A percentile compares a stretch with the other conserved stretches of the same genome.
Evolutionary conservation across 345 rosid genomes (phyloP).

Genomic region (Raphanus sativus): DNA sequence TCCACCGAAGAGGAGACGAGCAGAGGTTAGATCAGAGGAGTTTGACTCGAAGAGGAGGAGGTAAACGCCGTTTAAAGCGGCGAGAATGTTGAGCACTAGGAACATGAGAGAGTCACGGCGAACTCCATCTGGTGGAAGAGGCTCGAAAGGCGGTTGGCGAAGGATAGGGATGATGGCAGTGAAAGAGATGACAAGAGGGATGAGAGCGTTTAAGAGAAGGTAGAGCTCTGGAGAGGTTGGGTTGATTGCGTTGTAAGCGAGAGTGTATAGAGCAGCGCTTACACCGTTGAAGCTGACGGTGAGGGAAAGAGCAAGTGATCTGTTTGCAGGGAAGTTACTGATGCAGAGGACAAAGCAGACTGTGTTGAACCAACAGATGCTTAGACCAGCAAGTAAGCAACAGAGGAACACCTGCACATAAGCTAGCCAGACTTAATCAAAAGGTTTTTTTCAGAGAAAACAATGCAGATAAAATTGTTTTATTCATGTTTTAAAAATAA

Average conservation of each 20-base stretch:
- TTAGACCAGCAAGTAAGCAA: conserved; percentile 81
- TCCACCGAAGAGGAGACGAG: conserved; percentile 66
- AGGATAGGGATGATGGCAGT: conserved; percentile 73
- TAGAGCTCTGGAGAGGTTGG: conserved; percentile 56
- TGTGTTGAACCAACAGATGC: conserved; percentile 99
- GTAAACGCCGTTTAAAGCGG: conserved; percentile 69
- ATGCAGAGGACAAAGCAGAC: conserved; percentile 92
- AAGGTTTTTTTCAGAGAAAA: background rate
- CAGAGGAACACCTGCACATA: conserved; percentile 64
- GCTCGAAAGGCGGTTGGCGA: conserved; percentile 77
- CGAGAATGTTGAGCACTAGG: conserved; percentile 70
- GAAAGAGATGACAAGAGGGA: conserved; percentile 63
- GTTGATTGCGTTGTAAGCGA: conserved; percentile 66
- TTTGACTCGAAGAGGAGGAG: conserved; percentile 68
- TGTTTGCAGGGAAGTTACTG: conserved; percentile 67
- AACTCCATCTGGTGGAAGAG: conserved; percentile 65
- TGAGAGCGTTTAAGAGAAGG: conserved; percentile 72
- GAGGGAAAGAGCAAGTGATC: conserved; percentile 83
- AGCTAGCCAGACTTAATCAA: background rate
- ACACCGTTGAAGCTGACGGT: conserved; percentile 94
- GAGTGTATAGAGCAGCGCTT: conserved; percentile 82
- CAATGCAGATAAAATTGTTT: background rate
- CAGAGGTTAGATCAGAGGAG: conserved; percentile 30
- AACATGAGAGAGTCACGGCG: conserved; percentile 73
- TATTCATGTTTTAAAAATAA: background rate